Conservation (phyloP, 768 basidiomycete genomes). For the Phylloporus sp. region DNA sequence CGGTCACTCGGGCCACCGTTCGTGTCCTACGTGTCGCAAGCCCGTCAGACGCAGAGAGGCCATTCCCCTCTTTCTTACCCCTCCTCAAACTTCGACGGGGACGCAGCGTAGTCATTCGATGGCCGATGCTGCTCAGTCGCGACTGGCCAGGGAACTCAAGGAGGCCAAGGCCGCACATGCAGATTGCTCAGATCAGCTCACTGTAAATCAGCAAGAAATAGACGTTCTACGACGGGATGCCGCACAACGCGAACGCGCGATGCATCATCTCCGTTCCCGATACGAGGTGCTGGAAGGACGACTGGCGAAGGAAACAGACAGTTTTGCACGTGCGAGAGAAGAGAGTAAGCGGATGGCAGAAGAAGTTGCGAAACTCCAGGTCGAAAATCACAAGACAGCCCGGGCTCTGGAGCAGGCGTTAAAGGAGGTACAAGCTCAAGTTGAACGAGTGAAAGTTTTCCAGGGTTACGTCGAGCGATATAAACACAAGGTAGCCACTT, state of each 20-base stretch:
- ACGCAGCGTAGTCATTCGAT: neutral
- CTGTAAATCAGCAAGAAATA: slow-evolving; percentile 12
- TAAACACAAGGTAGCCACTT: slow-evolving; percentile 21
- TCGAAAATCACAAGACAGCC: slow-evolving; percentile 20
- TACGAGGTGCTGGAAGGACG: slow-evolving; percentile 11
- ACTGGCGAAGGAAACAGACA: slow-evolving; percentile 5
- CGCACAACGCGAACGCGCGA: slow-evolving; percentile 4
- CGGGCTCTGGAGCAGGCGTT: slow-evolving; percentile 13
- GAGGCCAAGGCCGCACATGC: slow-evolving; percentile 13
- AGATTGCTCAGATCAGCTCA: slow-evolving; percentile 7
- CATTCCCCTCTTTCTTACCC: slow-evolving; percentile 24
- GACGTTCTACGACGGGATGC: slow-evolving; percentile 5
- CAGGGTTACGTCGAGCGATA: slow-evolving; percentile 17
- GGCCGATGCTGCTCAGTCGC: slow-evolving; percentile 6
- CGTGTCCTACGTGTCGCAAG: slow-evolving; percentile 31
- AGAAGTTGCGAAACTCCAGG: slow-evolving; percentile 19
- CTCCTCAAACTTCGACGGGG: slow-evolving; percentile 10
- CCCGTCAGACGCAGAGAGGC: slow-evolving; percentile 24
- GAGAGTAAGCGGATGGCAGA: slow-evolving; percentile 16
- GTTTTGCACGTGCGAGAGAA: slow-evolving; percentile 3
- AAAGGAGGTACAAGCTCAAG: slow-evolving; percentile 12
- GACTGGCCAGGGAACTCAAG: slow-evolving; percentile 12
- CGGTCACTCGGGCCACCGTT: slow-evolving; percentile 1
- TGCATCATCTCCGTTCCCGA: slow-evolving; percentile 15
- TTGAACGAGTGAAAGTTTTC: slow-evolving; percentile 22